Base-by-base conservation (phyloP, 768 basidiomycete species). In the Boletus tomentosulus region DNA sequence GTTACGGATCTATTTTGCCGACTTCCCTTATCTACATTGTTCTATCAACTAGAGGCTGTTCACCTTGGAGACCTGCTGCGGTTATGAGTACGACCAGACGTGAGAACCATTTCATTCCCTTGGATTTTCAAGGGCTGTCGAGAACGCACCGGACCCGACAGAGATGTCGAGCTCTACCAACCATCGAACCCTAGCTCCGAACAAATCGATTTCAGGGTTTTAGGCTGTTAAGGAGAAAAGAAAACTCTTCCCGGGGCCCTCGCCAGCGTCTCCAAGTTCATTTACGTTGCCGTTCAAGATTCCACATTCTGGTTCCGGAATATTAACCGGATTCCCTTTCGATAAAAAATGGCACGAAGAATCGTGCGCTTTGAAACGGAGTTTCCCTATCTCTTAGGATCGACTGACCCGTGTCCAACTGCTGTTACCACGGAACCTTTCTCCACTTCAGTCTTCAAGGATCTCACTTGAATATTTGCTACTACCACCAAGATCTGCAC, bases 401-500 rank as follows among this genome's bases (percentile, higher is more conserved):
- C 83, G 83, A 42, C 41, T 42, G 41, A 42, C 41, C 41, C 41
- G 24, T 42, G 41, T 42, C 41, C 41, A 42, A 42, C 41, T 42
- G 41, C 41, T 42, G 41, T 42, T 42, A 42, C 41, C 41, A 42
- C 24, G 41, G 41, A 42, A 42, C 41, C 41, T 42, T 42, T 42
- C 41, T 42, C 41, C 85, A 86, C 85, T 86, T 86, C 85, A 85
- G 85, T 85, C 85, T 82, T 84, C 84, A 81, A 85, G 82, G 85
- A 78, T 85, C 84, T 84, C 84, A 83, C 81, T 85, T 83, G 85
- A 85, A 83, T 86, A 86, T 86, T 86, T 86, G 85, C 84, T 86
- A 86, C 85, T 86, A 82, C 83, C 83, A 86, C 85, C 84, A 85
- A 86, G 84, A 87, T 85, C 85, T 86, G 84, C 83, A 84, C 84